phyloP scores from a whole-genome alignment of 23 red algal genomes.

The Gracilaria vermiculophylla region DNA sequence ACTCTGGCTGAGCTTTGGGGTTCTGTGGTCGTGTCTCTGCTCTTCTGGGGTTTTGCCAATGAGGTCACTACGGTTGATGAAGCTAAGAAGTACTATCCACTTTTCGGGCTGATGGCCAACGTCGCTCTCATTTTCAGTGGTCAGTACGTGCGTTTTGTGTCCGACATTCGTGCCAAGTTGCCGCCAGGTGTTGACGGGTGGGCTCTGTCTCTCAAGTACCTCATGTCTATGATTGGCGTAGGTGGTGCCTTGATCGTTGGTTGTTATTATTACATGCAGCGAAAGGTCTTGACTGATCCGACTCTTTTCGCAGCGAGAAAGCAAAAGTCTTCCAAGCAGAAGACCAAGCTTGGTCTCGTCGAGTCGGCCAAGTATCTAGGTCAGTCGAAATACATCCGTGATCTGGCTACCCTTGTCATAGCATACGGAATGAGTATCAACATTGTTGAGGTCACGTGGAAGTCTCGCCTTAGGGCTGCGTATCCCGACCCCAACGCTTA shows the following conservation, averaged over 20 bases:
- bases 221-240: conserved; percentile 85
- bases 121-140: conserved; percentile 97
- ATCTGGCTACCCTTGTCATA: conserved; percentile 93
- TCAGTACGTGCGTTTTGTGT: conserved; percentile 97
- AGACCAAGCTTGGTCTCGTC: conserved; percentile 86
- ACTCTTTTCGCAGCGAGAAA: conserved; percentile 71
- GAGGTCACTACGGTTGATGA: conserved; percentile 95
- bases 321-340: conserved; percentile 80
- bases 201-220: conserved; percentile 91
- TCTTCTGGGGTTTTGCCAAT: conserved; percentile 99
- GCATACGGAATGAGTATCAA: conserved; percentile 99
- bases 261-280: conserved; percentile 90
- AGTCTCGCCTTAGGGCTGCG: conserved; percentile 79
- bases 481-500: conserved; percentile 98
- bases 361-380: conserved; percentile 93
- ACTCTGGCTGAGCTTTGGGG: conserved; percentile 98
- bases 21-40: conserved; percentile 91
- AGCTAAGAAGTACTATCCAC: conserved; percentile 98
- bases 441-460: conserved; percentile 99
- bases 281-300: conserved; percentile 91
- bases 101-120: conserved; percentile 96
- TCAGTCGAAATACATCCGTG: conserved; percentile 91
- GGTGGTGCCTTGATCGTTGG: conserved; percentile 81
- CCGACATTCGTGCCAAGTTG: conserved; percentile 87
- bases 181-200: conserved; percentile 97